Conservation (phyloP, 2,329 filamentous ascomycete genomes). For the Penicillium griseofulvum region DNA sequence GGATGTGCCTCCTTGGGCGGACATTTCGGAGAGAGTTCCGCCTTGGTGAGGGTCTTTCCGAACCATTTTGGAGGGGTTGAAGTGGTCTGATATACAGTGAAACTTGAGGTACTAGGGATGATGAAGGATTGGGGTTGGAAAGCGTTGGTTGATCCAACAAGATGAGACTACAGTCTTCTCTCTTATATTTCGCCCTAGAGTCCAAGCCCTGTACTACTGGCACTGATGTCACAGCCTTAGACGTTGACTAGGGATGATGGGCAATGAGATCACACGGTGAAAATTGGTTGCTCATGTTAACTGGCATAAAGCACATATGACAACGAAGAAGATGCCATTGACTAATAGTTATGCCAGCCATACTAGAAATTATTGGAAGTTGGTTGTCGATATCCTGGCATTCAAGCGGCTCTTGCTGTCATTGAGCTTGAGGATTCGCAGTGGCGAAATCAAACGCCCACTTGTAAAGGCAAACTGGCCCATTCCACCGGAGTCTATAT, state of each 20-base stretch:
- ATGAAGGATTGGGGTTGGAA: not conserved
- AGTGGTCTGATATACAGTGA: not conserved
- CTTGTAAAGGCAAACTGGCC: not conserved
- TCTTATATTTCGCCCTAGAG: conserved; percentile 1
- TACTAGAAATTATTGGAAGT: not conserved
- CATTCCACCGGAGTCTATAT: not conserved
- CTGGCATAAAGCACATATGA: not conserved
- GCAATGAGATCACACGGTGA: conserved; percentile 20
- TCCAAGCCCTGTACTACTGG: not conserved
- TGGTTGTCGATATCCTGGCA: not conserved
- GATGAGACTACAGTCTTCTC: not conserved
- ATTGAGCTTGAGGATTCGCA: not conserved
- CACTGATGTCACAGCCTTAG: conserved; percentile 18
- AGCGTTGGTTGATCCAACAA: not conserved
- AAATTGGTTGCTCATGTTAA: conserved; percentile 4
- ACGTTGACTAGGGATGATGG: conserved; percentile 13
- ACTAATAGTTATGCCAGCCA: no score
- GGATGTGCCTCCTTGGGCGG: conserved; percentile 36
- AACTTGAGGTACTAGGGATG: not conserved
- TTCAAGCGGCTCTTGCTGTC: not conserved
- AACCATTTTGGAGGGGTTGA: conserved; percentile 16
- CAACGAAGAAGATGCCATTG: not conserved
- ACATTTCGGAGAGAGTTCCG: conserved; percentile 42
- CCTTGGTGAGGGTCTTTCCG: conserved; percentile 32
- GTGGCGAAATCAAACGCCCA: not conserved